phyloP scores from a whole-genome alignment of 2,329 filamentous ascomycete genomes.

The Diplodia mutila region DNA sequence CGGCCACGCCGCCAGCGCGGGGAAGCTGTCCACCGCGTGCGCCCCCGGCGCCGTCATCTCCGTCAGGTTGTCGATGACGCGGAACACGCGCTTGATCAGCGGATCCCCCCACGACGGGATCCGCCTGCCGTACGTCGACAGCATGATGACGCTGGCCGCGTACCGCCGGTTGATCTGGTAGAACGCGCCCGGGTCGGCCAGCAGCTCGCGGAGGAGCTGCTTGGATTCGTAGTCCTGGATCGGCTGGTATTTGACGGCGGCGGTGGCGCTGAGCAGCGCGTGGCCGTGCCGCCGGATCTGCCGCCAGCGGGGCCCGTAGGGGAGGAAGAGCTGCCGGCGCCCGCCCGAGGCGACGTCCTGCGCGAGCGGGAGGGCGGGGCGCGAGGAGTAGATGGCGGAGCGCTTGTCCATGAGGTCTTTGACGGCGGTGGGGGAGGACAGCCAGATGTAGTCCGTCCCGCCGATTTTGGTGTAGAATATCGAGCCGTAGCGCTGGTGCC shows the following conservation, averaged over 20 bases:
- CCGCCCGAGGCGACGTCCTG: constrained; percentile 47
- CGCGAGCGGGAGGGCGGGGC: constrained; percentile 44
- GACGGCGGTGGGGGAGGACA: constrained; percentile 51
- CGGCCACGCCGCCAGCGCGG: constrained; percentile 36
- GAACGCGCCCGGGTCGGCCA: constrained; percentile 35
- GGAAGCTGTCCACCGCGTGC: constrained; percentile 40
- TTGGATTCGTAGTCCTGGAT: constrained; percentile 52
- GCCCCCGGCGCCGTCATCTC: constrained; percentile 37
- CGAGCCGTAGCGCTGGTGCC: constrained; percentile 50
- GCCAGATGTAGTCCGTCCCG: constrained; percentile 51
- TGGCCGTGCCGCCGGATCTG: constrained; percentile 44
- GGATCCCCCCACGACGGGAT: constrained; percentile 35
- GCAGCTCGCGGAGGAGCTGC: constrained; percentile 49
- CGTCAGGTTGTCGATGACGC: constrained; percentile 30
- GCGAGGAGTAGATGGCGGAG: constrained; percentile 42
- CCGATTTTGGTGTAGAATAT: constrained; percentile 50
- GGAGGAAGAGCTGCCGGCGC: constrained; percentile 47
- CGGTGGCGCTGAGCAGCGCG: constrained; percentile 43
- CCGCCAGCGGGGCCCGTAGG: constrained; percentile 48
- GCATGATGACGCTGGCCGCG: constrained; percentile 43
- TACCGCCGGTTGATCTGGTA: constrained; percentile 33
- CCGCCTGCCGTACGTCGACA: constrained; percentile 40
- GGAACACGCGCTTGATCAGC: constrained; percentile 32
- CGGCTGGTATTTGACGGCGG: constrained; percentile 46
- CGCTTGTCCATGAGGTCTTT: constrained; percentile 52